These are phyloP conservation scores for Naematelia encephala DNA, from an alignment of 768 basidiomycete genomes.

Conservation along the genomic window DNA sequence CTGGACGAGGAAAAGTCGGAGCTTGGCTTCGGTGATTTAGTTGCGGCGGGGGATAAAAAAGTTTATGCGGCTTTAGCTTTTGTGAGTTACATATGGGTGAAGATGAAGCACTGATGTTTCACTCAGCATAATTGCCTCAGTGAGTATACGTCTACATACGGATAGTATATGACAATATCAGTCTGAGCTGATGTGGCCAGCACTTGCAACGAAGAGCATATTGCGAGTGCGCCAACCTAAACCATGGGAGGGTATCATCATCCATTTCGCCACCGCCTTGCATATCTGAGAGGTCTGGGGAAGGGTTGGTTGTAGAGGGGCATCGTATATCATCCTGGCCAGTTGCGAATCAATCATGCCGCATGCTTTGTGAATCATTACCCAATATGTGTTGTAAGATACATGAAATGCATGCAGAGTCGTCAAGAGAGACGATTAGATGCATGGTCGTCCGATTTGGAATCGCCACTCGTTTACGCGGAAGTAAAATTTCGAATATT, in stretches of 20 bases:
- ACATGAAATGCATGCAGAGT: not conserved
- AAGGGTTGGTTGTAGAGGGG: not conserved
- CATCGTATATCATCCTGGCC: not conserved
- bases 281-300: not conserved
- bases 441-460: not conserved
- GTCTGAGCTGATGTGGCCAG: slow-evolving; percentile 11
- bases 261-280: not conserved
- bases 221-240: slow-evolving; percentile 13
- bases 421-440: too few species aligned
- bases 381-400: not conserved
- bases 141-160: slow-evolving; percentile 7
- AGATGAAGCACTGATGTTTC: slow-evolving; percentile 1
- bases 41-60: too few species aligned
- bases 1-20: not conserved
- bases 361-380: not conserved
- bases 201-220: slow-evolving; percentile 41
- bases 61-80: not conserved
- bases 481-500: not conserved
- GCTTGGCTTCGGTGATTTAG: not conserved
- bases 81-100: not conserved
- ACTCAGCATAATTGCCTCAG: slow-evolving; percentile 42
- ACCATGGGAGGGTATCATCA: not conserved
- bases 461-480: not conserved
- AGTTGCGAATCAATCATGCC: not conserved
- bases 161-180: not conserved